These are phyloP conservation scores for Russula emetica DNA, from an alignment of 768 basidiomycete species.

Conservation along the genomic window DNA sequence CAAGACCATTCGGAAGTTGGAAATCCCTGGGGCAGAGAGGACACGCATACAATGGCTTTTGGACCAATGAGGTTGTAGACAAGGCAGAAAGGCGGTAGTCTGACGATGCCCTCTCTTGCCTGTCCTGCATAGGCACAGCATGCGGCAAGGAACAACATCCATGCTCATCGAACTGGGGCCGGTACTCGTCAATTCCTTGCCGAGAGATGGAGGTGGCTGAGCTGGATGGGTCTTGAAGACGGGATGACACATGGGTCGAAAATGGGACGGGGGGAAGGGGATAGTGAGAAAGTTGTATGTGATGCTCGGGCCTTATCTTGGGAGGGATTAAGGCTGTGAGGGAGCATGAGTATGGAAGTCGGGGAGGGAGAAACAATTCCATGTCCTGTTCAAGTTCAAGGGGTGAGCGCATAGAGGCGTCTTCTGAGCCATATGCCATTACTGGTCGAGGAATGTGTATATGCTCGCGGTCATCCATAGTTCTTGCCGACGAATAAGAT, in stretches of 20 bases:
- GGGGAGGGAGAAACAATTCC: background rate
- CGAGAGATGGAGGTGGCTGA: background rate
- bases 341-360: constrained; percentile 1
- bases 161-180: constrained; percentile 1
- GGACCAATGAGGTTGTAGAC: background rate
- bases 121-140: constrained; percentile 3
- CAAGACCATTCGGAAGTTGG: constrained; percentile 26
- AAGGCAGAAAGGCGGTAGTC: background rate
- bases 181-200: background rate
- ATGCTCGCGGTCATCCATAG: background rate
- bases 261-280: background rate
- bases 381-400: background rate
- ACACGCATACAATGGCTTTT: constrained; percentile 18
- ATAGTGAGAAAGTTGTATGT: constrained; percentile 4
- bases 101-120: background rate
- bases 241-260: background rate
- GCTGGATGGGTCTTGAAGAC: background rate
- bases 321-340: background rate
- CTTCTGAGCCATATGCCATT: constrained; percentile 1
- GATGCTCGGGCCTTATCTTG: background rate
- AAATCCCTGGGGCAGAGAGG: constrained; percentile 24
- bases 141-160: background rate
- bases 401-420: constrained; percentile 1
- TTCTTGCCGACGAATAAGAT: background rate
- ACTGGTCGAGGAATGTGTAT: constrained; percentile 2